Evolutionary conservation across 352 stramenopile genomes (phyloP).

Genomic region (Peronospora destructor): DNA sequence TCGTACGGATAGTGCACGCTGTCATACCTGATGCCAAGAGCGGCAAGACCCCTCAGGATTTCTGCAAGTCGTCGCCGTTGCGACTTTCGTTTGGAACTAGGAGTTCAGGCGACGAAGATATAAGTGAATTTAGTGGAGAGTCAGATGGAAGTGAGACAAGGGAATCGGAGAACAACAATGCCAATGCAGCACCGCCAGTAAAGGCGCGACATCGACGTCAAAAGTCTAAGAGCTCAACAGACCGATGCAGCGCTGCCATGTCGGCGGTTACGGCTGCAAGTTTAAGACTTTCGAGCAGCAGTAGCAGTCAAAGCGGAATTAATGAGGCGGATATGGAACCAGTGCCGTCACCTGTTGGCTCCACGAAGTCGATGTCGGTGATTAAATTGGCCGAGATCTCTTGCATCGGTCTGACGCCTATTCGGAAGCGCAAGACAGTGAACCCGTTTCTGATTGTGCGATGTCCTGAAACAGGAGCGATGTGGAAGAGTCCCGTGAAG

Average conservation of each 20-base stretch:
- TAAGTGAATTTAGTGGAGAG: constrained; percentile 20
- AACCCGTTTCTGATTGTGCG: constrained; percentile 51
- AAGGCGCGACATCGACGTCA: constrained; percentile 21
- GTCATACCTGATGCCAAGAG: constrained; percentile 33
- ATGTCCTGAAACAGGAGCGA: constrained; percentile 18
- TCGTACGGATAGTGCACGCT: constrained; percentile 44
- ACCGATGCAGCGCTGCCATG: constrained; percentile 10
- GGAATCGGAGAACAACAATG: constrained; percentile 20
- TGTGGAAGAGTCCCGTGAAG: constrained; percentile 46
- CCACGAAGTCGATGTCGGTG: constrained; percentile 9
- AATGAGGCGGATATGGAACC: constrained; percentile 24
- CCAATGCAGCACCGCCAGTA: constrained; percentile 1
- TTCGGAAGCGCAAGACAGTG: constrained; percentile 48
- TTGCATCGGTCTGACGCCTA: constrained; percentile 34
- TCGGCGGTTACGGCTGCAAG: constrained; percentile 18
- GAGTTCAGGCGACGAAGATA: constrained; percentile 28
- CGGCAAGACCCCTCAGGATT: constrained; percentile 31
- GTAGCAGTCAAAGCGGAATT: constrained; percentile 25
- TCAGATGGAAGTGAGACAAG: constrained; percentile 23
- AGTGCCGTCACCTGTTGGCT: constrained; percentile 2
- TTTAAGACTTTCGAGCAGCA: constrained; percentile 27
- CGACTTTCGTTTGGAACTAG: constrained; percentile 26
- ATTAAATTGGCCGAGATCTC: constrained; percentile 32
- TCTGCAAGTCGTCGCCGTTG: constrained; percentile 23
- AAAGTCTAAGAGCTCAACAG: constrained; percentile 26